Conservation (phyloP, 2,329 filamentous ascomycete species). For the Xylariaceae sp. region DNA sequence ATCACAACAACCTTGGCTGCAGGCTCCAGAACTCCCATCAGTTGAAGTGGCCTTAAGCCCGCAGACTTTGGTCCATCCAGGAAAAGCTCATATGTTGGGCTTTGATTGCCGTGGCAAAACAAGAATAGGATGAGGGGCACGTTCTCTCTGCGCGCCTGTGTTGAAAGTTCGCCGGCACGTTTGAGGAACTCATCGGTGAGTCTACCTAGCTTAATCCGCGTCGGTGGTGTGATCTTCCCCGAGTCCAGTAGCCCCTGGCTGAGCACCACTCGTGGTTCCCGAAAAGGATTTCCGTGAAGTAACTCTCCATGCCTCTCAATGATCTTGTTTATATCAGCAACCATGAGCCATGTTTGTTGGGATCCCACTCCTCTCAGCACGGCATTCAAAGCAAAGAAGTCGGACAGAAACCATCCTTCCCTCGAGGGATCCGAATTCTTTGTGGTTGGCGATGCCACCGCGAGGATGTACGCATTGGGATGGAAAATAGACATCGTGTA, state of each 20-base stretch:
- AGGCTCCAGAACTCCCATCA: not conserved
- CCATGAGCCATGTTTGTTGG: not conserved
- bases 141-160: not conserved
- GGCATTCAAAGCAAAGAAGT: not conserved
- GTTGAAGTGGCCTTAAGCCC: not conserved
- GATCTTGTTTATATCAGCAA: not conserved
- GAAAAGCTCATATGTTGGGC: not conserved
- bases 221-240: not conserved
- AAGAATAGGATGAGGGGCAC: not conserved
- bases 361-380: not conserved
- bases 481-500: not conserved
- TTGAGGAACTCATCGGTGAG: not conserved
- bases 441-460: not conserved
- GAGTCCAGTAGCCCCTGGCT: not conserved
- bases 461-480: not conserved
- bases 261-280: not conserved
- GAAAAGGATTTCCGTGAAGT: not conserved
- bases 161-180: not conserved
- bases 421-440: not conserved
- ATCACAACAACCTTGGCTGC: not conserved
- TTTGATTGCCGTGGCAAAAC: not conserved
- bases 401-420: not conserved
- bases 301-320: not conserved
- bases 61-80: not conserved
- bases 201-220: not conserved